phyloP scores from a whole-genome alignment of 164 flowering plant genomes.

The Dillenia turbinata region DNA sequence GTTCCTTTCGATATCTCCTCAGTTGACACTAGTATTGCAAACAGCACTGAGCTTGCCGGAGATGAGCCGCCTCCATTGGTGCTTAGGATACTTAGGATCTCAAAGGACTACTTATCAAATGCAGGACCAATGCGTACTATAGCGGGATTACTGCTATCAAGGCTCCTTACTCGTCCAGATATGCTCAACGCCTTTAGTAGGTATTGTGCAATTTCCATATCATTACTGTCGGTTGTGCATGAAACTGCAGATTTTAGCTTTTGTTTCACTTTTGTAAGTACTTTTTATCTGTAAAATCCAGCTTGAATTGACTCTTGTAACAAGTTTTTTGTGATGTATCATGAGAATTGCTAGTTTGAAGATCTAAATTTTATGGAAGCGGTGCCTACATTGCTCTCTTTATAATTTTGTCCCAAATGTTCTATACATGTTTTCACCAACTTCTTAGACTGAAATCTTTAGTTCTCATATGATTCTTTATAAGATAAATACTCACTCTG shows the following conservation, averaged over 20 bases:
- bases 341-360: no score
- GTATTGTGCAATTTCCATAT: slow-evolving; percentile 21
- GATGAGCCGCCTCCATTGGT: slow-evolving; percentile 75
- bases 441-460: no score
- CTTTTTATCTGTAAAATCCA: no score
- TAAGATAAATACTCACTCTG: no score
- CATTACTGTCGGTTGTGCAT: no score
- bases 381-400: no score
- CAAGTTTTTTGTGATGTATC: neutral
- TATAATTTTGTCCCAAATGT: no score
- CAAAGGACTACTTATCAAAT: slow-evolving; percentile 80
- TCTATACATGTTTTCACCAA: no score
- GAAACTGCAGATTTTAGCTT: no score
- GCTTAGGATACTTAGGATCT: slow-evolving; percentile 50
- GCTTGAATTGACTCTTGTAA: neutral
- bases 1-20: slow-evolving; percentile 95
- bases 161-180: slow-evolving; percentile 92
- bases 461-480: no score
- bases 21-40: slow-evolving; percentile 75
- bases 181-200: slow-evolving; percentile 78
- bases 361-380: no score
- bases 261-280: no score
- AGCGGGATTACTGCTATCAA: slow-evolving; percentile 77
- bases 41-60: slow-evolving; percentile 18
- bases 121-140: slow-evolving; percentile 94